Conservation (phyloP, 768 basidiomycete genomes). For the Postia placenta region DNA sequence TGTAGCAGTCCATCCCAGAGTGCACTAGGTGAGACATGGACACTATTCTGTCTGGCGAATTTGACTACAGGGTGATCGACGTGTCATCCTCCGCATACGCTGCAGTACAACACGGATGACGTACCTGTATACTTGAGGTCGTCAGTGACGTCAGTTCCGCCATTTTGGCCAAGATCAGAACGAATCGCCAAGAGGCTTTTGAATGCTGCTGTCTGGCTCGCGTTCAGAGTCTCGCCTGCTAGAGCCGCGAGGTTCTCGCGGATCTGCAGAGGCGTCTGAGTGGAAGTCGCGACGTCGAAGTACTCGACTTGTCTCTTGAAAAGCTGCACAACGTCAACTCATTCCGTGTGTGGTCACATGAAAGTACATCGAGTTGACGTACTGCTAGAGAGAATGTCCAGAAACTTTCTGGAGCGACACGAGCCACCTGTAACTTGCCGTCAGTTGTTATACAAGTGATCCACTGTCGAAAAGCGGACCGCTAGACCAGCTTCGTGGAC, state of each 20-base stretch:
- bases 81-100: too few species aligned
- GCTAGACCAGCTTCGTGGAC: slow-evolving; percentile 82
- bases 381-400: slow-evolving; percentile 74
- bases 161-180: slow-evolving; percentile 49
- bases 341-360: background rate
- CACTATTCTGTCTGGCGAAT: slow-evolving; percentile 82
- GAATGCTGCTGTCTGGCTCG: slow-evolving; percentile 45
- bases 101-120: slow-evolving; percentile 19
- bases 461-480: slow-evolving; percentile 31
- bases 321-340: slow-evolving; percentile 57
- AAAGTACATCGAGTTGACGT: too few species aligned
- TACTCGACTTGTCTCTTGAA: slow-evolving; percentile 74
- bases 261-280: slow-evolving; percentile 62
- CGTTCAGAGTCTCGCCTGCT: slow-evolving; percentile 47
- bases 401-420: slow-evolving; percentile 68
- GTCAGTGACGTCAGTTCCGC: slow-evolving; percentile 76
- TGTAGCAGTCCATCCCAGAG: slow-evolving; percentile 74
- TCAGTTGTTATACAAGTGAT: background rate
- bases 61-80: slow-evolving; percentile 61
- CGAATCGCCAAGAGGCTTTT: slow-evolving; percentile 59
- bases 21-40: slow-evolving; percentile 86
- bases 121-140: slow-evolving; percentile 86
- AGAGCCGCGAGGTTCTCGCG: slow-evolving; percentile 66
- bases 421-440: slow-evolving; percentile 45
- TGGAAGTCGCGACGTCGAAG: slow-evolving; percentile 69